A percentile compares a stretch with the other conserved stretches of the same genome.
Evolutionary conservation across 2,329 filamentous ascomycete species (phyloP).

Genomic region (Beauveria caledonica): DNA sequence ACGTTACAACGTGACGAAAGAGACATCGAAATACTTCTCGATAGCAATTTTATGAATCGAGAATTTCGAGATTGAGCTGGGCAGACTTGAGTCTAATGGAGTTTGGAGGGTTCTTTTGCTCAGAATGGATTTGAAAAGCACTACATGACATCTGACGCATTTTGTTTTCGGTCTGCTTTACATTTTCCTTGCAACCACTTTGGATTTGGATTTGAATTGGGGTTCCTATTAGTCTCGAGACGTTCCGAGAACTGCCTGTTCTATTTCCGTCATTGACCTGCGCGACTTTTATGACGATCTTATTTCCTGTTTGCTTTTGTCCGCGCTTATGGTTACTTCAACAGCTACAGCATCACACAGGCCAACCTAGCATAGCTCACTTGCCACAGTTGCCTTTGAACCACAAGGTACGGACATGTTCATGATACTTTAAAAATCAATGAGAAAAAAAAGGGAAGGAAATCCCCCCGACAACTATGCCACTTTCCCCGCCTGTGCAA

Average conservation of each 20-base stretch:
- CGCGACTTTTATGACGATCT: neutral
- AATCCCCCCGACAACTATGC: neutral
- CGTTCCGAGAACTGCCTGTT: neutral
- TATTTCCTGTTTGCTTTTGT: neutral
- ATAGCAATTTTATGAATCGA: no score
- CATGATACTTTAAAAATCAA: constrained; percentile 1
- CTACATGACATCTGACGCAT: neutral
- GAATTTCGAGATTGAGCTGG: no score
- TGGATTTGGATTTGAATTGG: no score
- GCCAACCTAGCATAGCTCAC: neutral
- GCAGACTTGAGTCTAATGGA: neutral
- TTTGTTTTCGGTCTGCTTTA: neutral
- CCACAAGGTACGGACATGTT: no score
- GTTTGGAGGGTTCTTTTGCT: neutral
- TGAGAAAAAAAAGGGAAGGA: neutral
- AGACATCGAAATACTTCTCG: neutral
- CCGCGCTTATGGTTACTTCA: neutral
- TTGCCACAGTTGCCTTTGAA: neutral
- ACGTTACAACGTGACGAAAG: neutral
- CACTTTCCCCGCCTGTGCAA: neutral
- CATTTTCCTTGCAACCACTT: neutral
- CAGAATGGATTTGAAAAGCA: constrained; percentile 4
- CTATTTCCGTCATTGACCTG: neutral
- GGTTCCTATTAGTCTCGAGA: neutral
- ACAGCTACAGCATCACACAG: neutral